These are phyloP conservation scores for Candolleomyces aberdarensis DNA, from an alignment of 768 basidiomycete genomes.

Conservation along the genomic window DNA sequence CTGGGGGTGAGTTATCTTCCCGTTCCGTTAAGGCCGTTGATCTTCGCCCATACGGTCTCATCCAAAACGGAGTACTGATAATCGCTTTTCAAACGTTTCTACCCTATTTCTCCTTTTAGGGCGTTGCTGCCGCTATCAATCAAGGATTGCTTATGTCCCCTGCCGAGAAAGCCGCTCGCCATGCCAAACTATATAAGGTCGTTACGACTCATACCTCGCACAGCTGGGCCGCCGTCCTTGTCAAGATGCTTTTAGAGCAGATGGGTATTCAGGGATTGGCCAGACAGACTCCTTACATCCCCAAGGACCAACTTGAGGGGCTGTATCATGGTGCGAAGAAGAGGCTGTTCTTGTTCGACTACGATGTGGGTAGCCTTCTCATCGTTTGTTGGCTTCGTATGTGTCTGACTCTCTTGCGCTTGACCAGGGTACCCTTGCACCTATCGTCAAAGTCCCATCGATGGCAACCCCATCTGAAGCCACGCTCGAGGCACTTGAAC, in stretches of 20 bases:
- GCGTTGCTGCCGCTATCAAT: constrained; percentile 89
- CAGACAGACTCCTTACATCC: constrained; percentile 81
- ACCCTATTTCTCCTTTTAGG: constrained; percentile 36
- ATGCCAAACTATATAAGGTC: constrained; percentile 73
- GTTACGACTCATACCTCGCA: constrained; percentile 94
- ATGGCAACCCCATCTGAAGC: constrained; percentile 78
- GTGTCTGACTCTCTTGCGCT: constrained; percentile 3
- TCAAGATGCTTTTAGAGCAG: constrained; percentile 84
- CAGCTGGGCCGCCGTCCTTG: constrained; percentile 88
- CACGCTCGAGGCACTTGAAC: constrained; percentile 71
- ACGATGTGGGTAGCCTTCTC: constrained; percentile 63
- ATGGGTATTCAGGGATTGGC: constrained; percentile 77
- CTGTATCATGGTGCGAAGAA: constrained; percentile 72
- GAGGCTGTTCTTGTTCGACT: constrained; percentile 91
- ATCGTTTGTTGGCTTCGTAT: background rate
- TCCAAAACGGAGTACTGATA: background rate
- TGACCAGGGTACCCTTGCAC: constrained; percentile 85
- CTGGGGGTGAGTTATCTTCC: constrained; percentile 57
- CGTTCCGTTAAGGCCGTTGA: background rate
- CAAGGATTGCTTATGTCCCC: constrained; percentile 79
- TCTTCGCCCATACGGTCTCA: background rate
- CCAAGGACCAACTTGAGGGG: constrained; percentile 52
- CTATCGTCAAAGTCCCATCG: constrained; percentile 92
- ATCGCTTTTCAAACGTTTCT: background rate
- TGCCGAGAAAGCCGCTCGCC: constrained; percentile 70